A percentile compares a stretch with the other conserved stretches of the same genome.
Evolutionary conservation across 2,329 filamentous ascomycete species (phyloP).

Genomic region (Fusarium euwallaceae): DNA sequence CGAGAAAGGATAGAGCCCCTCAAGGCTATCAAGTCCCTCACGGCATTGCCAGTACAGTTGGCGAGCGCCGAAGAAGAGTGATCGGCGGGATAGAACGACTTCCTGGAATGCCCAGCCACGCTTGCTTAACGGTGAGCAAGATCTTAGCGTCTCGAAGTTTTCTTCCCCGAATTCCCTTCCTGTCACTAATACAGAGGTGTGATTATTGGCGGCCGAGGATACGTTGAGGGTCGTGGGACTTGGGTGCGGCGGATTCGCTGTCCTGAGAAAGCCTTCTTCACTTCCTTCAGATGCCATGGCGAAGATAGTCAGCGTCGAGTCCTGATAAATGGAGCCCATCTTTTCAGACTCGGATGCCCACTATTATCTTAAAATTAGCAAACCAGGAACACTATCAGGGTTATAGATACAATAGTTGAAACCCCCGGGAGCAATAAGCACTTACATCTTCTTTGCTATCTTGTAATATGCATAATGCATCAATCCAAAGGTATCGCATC

Average conservation of each 20-base stretch:
- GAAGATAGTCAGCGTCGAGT: neutral
- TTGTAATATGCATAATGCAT: neutral
- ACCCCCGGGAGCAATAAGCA: neutral
- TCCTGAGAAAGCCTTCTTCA: neutral
- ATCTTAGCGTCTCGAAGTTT: neutral
- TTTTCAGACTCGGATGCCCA: neutral
- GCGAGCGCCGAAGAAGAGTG: neutral
- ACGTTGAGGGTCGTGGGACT: neutral
- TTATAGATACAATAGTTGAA: accelerated
- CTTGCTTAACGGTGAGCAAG: neutral
- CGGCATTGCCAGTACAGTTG: neutral
- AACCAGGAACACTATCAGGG: no score
- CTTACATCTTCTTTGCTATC: neutral
- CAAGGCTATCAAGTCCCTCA: neutral
- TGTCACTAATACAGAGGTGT: neutral
- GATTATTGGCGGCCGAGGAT: neutral
- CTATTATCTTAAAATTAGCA: neutral
- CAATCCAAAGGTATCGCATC: neutral
- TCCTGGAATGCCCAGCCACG: neutral
- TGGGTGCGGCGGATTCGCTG: neutral
- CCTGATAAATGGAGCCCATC: neutral
- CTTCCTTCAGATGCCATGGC: neutral
- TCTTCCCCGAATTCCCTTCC: neutral
- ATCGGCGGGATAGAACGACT: neutral
- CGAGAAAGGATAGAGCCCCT: no score